Evolutionary conservation across 169 alveolate species (phyloP).

Genomic region (Plasmodium chabaudi): DNA sequence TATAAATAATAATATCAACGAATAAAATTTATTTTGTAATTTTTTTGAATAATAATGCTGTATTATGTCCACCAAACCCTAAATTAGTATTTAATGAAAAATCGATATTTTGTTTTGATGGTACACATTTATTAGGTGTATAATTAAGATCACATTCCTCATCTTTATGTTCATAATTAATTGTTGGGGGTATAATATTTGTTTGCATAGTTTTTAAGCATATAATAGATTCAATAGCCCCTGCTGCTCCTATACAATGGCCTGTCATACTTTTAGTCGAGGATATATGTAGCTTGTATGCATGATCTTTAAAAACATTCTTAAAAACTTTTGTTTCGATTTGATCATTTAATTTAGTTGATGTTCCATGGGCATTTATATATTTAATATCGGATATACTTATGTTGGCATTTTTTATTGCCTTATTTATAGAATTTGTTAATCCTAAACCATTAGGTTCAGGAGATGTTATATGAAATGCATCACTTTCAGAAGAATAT

Average conservation of each 20-base stretch:
- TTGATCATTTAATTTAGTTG: slow-evolving; percentile 83
- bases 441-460: slow-evolving; percentile 82
- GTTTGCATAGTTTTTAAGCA: slow-evolving; percentile 83
- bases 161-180: slow-evolving; percentile 81
- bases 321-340: slow-evolving; percentile 82
- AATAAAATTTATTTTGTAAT: slow-evolving; percentile 8
- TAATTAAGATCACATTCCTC: slow-evolving; percentile 83
- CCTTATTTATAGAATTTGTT: slow-evolving; percentile 75
- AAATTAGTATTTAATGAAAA: slow-evolving; percentile 77
- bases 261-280: slow-evolving; percentile 87
- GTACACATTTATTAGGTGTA: slow-evolving; percentile 81
- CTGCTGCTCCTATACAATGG: slow-evolving; percentile 86
- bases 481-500: slow-evolving; percentile 84
- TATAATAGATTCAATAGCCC: slow-evolving; percentile 82
- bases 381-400: slow-evolving; percentile 78
- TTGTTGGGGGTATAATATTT: slow-evolving; percentile 82
- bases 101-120: slow-evolving; percentile 40
- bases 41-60: slow-evolving; percentile 80
- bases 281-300: slow-evolving; percentile 79
- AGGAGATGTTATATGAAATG: slow-evolving; percentile 85
- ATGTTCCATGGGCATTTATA: slow-evolving; percentile 86
- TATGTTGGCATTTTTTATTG: slow-evolving; percentile 75
- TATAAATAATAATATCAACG: background rate
- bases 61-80: slow-evolving; percentile 87
- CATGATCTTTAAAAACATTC: slow-evolving; percentile 79